Percentiles rank a stretch among this genome's conserved stretches.
These are phyloP conservation scores for Pogostemon cablin DNA, from an alignment of 257 asterid species.

Conservation along the genomic window DNA sequence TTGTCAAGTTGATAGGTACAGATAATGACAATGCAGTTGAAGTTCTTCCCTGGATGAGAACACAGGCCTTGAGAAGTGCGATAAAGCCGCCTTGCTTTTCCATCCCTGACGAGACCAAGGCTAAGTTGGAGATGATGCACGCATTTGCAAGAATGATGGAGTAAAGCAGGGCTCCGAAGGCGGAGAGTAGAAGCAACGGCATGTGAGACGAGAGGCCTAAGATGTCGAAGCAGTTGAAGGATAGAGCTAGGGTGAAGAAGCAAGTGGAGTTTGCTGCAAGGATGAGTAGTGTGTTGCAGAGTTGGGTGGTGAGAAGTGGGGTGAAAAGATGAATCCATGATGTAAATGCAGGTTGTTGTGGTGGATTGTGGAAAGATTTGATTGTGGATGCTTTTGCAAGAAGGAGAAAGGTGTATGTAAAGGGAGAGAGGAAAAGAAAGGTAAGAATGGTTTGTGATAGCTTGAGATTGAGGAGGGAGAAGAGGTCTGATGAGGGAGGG, in stretches of 20 bases:
- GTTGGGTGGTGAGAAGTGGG: conserved; percentile 59
- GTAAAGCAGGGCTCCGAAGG: conserved; percentile 47
- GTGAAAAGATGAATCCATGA: conserved; percentile 41
- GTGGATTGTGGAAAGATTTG: conserved; percentile 27
- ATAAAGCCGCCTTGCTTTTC: conserved; percentile 53
- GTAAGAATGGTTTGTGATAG: conserved; percentile 60
- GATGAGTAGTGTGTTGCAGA: conserved; percentile 50
- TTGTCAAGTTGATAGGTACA: conserved; percentile 40
- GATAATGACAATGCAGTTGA: conserved; percentile 63
- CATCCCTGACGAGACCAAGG: conserved; percentile 53
- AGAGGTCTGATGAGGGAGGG: conserved; percentile 56
- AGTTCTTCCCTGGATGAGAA: conserved; percentile 50
- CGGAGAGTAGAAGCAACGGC: conserved; percentile 39
- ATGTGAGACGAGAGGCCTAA: conserved; percentile 40
- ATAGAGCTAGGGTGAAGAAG: conserved; percentile 44
- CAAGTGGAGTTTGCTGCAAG: conserved; percentile 59
- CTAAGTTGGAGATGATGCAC: conserved; percentile 51
- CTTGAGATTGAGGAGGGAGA: conserved; percentile 52
- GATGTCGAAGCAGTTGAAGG: conserved; percentile 43
- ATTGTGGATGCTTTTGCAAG: conserved; percentile 54
- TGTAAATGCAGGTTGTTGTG: conserved; percentile 4
- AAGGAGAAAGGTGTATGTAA: conserved; percentile 56
- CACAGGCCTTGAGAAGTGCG: conserved; percentile 50
- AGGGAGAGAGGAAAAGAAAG: conserved; percentile 38
- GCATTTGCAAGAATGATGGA: conserved; percentile 59